Base-by-base conservation (phyloP, 116 monocot species). In the Trichopus zeylanicus region DNA sequence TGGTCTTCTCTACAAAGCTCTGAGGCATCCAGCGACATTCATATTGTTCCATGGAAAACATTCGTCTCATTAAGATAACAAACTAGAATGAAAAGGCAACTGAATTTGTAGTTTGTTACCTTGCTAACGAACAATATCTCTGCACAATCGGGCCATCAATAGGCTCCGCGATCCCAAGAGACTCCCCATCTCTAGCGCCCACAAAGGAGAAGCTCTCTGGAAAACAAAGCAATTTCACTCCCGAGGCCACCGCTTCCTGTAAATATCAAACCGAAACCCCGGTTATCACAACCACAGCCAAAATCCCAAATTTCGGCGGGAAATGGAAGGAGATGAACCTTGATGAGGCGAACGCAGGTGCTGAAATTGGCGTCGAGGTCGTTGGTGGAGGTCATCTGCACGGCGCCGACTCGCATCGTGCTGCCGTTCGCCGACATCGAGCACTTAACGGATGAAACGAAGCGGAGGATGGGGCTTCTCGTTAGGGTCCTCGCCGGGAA, bases 121-220 rank as follows among this genome's bases (percentile, higher is more conserved):
- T 86, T 48, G 90, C 95, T 57, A 89, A 84, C 33, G 83, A 78
- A 48, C 90, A 95, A 60, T 95, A 95, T 75, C 71, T 89, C 56
- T 63, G 81, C 84, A 95, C 84, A 29, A 79, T 59, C 29, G 87
- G 79, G 9, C 95, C 95, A 65, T 89, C 83, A 49, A 89, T 51
- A 56, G 69, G 73, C 62, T 95, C 89, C 4, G 89, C 86, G 29
- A 89, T 81, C 64, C 69, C 52, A 62, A 89, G 62, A 62, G 87
- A 74, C 31, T 83, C 89, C n/a, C 89, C 94, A 46, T 30, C 51
- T 48, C 51, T 76, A 13, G 62, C 48, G 18, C 83, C 74, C 26
- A 89, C 22, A 65, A 86, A 95, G 20, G 95, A 81, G 70, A 95
- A 95, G 64, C 61, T 79, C 67, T 95, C 90, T 4, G 95, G 95